A percentile compares a stretch with the other conserved stretches of the same genome.
These are phyloP conservation scores for Saturnispora besseyi DNA, from an alignment of 805 yeast species.

Conservation along the genomic window DNA sequence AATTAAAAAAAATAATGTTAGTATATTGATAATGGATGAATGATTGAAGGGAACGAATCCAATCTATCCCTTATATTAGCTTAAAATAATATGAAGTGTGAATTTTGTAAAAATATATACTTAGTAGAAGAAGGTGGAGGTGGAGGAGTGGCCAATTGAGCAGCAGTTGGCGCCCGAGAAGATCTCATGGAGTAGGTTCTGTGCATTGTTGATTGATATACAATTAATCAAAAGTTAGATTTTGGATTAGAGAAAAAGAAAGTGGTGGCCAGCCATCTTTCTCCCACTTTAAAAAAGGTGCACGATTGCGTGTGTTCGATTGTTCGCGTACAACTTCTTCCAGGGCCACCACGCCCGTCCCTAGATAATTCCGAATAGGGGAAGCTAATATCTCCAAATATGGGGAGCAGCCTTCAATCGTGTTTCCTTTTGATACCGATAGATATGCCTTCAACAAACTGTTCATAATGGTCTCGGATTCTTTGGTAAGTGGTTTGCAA, in stretches of 20 bases:
- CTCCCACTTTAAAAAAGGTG: not conserved
- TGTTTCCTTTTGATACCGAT: conserved; percentile 1
- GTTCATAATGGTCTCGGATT: conserved; percentile 58
- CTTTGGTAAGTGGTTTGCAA: conserved; percentile 51
- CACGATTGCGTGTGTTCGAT: not conserved
- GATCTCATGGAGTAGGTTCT: conserved; percentile 97
- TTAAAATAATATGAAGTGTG: not conserved
- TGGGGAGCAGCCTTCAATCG: not conserved
- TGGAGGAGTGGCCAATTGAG: conserved; percentile 96
- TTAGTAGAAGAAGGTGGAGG: conserved; percentile 80
- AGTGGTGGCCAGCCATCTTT: conserved; percentile 7
- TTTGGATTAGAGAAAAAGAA: not conserved
- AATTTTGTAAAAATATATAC: conserved; percentile 12
- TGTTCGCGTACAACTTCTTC: not conserved
- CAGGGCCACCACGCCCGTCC: not conserved
- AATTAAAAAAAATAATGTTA: not conserved
- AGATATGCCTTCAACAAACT: conserved; percentile 22
- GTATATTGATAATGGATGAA: not conserved
- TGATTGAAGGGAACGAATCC: not conserved
- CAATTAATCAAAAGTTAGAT: not conserved
- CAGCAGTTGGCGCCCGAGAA: conserved; percentile 93
- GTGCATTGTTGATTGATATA: conserved; percentile 54
- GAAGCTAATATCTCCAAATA: not conserved
- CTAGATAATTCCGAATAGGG: not conserved
- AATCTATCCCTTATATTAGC: not conserved